Base-by-base conservation (phyloP, 2,329 filamentous ascomycete genomes). In the Ascocoryne sarcoides region DNA sequence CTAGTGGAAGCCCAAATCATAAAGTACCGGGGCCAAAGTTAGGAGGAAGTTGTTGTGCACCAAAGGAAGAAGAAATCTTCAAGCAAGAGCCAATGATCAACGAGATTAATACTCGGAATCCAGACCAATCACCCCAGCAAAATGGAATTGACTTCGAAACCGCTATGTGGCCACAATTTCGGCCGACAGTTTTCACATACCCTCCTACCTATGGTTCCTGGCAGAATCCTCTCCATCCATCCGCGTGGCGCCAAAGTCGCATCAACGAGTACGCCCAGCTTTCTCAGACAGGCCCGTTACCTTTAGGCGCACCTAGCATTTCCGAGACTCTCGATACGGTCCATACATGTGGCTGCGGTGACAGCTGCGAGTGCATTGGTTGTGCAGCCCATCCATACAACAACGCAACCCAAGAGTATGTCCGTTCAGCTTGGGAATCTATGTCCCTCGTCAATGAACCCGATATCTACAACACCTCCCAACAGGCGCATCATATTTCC, bases 321-420 rank as follows among this genome's bases (percentile, higher is more conserved):
- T 33, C 64, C 60, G 39, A 51, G 49, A 45, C 19, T 14, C 32
- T 49, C 2, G 46, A 57, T 15, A 55, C 52, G 0, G 21, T 56
- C 10, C 68, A 73, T 46, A 64, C 66, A 17, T 85, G 81, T 51
- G 66, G 67, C 35, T 85, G 81, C 53, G 81, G 81, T 15, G 73
- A 79, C 39, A 65, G 65, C 19, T 85, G 81, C 49, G 70, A 78
- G 49, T 85, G 81, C 54, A 64, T 84, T 26, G 80, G 79, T 9
- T 85, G 81, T 55, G 69, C 76, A 4, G 75, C 74, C 2, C 79
- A 84, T 56, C 77, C 80, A 10, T 81, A 78, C 53, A 84, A 84
- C 49, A 67, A 75, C 5, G 73, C 77, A 16, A 83, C 74, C 37
- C 70, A 66, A 64, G 61, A 68, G 34, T 65, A 69, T 43, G 65